Evolutionary conservation across 305 asterid genomes (phyloP).

Genomic region (Fraxinus greggii): DNA sequence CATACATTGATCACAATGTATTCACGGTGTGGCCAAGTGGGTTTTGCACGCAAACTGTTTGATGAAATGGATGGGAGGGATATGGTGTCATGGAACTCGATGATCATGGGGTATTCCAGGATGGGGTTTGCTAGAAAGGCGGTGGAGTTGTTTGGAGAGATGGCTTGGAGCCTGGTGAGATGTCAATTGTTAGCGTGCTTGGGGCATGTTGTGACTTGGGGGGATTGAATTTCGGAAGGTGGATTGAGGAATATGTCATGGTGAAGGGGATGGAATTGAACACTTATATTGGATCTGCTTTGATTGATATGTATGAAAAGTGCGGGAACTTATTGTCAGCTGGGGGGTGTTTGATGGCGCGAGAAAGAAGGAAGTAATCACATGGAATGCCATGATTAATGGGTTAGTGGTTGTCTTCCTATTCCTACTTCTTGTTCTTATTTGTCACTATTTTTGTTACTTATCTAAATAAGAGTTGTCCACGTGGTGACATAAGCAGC

Average conservation of each 20-base stretch:
- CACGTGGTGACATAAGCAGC: no score
- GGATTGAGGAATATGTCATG: slow-evolving; percentile 48
- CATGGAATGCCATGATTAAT: slow-evolving; percentile 84
- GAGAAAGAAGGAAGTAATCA: slow-evolving; percentile 52
- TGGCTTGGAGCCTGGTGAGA: slow-evolving; percentile 76
- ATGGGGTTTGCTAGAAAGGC: slow-evolving; percentile 58
- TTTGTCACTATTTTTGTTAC: neutral
- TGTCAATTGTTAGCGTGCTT: slow-evolving; percentile 71
- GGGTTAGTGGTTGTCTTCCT: slow-evolving; percentile 43
- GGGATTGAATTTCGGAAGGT: slow-evolving; percentile 53
- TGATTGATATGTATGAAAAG: slow-evolving; percentile 71
- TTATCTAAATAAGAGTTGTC: no score
- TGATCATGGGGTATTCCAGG: slow-evolving; percentile 70
- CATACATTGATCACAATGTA: slow-evolving; percentile 81
- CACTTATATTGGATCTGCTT: slow-evolving; percentile 67
- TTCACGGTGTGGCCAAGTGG: slow-evolving; percentile 48
- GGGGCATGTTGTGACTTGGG: slow-evolving; percentile 77
- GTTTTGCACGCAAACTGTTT: slow-evolving; percentile 51
- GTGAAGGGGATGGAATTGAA: slow-evolving; percentile 45
- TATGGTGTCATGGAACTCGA: slow-evolving; percentile 74
- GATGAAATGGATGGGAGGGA: slow-evolving; percentile 74
- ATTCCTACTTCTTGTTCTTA: neutral
- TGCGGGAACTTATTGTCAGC: slow-evolving; percentile 74
- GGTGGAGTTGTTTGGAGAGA: slow-evolving; percentile 49
- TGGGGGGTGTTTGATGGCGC: slow-evolving; percentile 47